Conservation (phyloP, 345 rosid genomes). For the Geranium brycei region DNA sequence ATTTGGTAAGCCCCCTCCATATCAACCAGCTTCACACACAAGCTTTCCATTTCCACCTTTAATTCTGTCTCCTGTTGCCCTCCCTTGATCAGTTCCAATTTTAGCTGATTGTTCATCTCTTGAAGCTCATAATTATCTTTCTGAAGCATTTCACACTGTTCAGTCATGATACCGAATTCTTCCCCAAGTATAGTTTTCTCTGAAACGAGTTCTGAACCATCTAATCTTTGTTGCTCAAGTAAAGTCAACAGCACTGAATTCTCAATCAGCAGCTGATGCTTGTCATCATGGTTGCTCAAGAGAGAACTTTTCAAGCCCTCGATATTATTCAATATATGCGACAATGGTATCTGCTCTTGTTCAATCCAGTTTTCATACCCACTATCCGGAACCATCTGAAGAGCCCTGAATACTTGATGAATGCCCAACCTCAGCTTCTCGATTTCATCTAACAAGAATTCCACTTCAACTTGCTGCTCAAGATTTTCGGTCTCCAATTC, state of each 20-base stretch:
- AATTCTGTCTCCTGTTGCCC: conserved; percentile 29
- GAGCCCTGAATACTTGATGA: conserved; percentile 47
- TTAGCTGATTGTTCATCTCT: conserved; percentile 47
- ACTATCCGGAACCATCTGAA: conserved; percentile 42
- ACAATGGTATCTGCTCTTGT: conserved; percentile 35
- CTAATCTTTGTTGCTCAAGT: conserved; percentile 35
- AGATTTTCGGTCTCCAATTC: conserved; percentile 76
- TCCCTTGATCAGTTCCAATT: conserved; percentile 30
- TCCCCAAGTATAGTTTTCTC: conserved; percentile 31
- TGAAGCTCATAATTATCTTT: conserved; percentile 42
- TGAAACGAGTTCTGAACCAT: conserved; percentile 37
- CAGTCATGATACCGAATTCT: conserved; percentile 23
- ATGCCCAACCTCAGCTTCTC: conserved; percentile 50
- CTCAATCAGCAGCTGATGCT: conserved; percentile 52
- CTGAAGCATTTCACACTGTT: conserved; percentile 26
- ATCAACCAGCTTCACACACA: conserved; percentile 24
- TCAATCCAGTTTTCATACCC: conserved; percentile 22
- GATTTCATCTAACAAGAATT: conserved; percentile 55
- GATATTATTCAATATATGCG: conserved; percentile 39
- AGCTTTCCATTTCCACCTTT: conserved; percentile 29
- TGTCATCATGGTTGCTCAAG: conserved; percentile 41
- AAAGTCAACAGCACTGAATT: conserved; percentile 57
- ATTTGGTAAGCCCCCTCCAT: conserved; percentile 38
- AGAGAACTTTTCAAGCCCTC: conserved; percentile 42
- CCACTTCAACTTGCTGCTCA: conserved; percentile 61